phyloP scores from a whole-genome alignment of 495 filamentous ascomycete species.

The Trichoderma parareesei region DNA sequence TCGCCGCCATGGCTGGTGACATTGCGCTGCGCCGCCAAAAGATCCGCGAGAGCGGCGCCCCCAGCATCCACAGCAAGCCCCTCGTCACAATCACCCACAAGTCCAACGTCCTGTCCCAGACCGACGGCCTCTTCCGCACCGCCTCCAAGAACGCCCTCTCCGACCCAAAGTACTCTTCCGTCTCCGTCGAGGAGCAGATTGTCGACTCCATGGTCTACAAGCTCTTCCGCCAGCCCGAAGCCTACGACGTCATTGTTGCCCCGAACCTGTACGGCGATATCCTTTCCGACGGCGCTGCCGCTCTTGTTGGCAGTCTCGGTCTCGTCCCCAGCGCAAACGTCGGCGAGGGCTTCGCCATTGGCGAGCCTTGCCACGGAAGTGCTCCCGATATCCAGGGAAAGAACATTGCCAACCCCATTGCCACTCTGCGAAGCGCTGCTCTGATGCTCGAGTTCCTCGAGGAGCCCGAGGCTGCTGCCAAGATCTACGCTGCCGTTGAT shows the following conservation, averaged over 20 bases:
- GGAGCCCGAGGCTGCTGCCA: slow-evolving; percentile 74
- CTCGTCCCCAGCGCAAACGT: slow-evolving; percentile 97
- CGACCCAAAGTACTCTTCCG: slow-evolving; percentile 46
- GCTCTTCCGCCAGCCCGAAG: slow-evolving; percentile 87
- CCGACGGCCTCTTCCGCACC: slow-evolving; percentile 89
- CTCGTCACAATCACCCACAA: slow-evolving; percentile 98
- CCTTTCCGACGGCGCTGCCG: slow-evolving; percentile 89
- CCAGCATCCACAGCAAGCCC: slow-evolving; percentile 55
- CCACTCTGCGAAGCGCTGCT: slow-evolving; percentile 82
- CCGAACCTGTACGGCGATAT: slow-evolving; percentile 98
- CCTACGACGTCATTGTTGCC: slow-evolving; percentile 96
- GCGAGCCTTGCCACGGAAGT: slow-evolving; percentile 94
- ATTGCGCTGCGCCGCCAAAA: slow-evolving; percentile 82
- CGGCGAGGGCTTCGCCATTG: slow-evolving; percentile 88
- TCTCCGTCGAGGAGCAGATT: slow-evolving; percentile 91
- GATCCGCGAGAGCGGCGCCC: slow-evolving; percentile 45
- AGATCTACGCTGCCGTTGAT: slow-evolving; percentile 88
- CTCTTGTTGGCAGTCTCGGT: slow-evolving; percentile 87
- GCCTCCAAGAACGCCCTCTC: slow-evolving; percentile 66
- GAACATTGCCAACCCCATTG: slow-evolving; percentile 92
- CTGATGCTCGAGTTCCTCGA: slow-evolving; percentile 95
- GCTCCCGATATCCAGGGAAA: slow-evolving; percentile 93
- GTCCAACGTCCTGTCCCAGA: slow-evolving; percentile 93
- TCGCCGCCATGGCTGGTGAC: slow-evolving; percentile 88
- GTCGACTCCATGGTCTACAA: slow-evolving; percentile 99